Percentiles rank a stretch among this genome's conserved stretches.
Evolutionary conservation across 2,329 filamentous ascomycete species (phyloP).

Genomic region (Penicillium fuscoglaucum): DNA sequence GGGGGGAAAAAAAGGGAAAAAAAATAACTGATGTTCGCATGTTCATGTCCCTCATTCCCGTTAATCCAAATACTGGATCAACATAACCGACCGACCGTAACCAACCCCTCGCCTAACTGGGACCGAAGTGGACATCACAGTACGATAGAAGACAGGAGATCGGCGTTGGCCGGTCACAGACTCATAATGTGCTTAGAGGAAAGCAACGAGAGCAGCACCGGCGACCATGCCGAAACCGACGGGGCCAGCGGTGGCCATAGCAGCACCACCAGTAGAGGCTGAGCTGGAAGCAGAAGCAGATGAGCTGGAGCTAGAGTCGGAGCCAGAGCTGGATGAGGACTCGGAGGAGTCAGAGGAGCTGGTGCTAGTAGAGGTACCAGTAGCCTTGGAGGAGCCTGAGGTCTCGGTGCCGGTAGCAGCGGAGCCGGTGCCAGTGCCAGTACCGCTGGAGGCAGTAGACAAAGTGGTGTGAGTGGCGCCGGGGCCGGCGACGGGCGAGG

Average conservation of each 20-base stretch:
- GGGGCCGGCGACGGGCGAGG: constrained; percentile 31
- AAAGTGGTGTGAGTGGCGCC: constrained; percentile 28
- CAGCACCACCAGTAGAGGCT: constrained; percentile 33
- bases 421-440: constrained; percentile 20
- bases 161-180: neutral
- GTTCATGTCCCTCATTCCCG: constrained; percentile 23
- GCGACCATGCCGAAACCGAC: constrained; percentile 42
- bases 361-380: constrained; percentile 13
- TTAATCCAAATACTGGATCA: neutral
- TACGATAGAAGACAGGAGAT: neutral
- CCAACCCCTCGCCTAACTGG: neutral
- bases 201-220: constrained; percentile 45
- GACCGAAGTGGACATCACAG: neutral
- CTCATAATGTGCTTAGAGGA: constrained; percentile 37
- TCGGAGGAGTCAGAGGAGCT: neutral
- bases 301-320: constrained; percentile 9
- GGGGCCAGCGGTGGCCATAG: constrained; percentile 41
- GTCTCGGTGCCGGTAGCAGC: constrained; percentile 19
- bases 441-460: constrained; percentile 18
- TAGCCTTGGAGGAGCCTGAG: constrained; percentile 21
- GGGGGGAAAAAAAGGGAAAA: too few species aligned
- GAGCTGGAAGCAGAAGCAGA: constrained; percentile 17
- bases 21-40: constrained; percentile 17
- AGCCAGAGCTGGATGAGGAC: constrained; percentile 8
- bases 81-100: neutral